Evolutionary conservation across 768 basidiomycete genomes (phyloP).

Genomic region (Pleurotus sapidus): DNA sequence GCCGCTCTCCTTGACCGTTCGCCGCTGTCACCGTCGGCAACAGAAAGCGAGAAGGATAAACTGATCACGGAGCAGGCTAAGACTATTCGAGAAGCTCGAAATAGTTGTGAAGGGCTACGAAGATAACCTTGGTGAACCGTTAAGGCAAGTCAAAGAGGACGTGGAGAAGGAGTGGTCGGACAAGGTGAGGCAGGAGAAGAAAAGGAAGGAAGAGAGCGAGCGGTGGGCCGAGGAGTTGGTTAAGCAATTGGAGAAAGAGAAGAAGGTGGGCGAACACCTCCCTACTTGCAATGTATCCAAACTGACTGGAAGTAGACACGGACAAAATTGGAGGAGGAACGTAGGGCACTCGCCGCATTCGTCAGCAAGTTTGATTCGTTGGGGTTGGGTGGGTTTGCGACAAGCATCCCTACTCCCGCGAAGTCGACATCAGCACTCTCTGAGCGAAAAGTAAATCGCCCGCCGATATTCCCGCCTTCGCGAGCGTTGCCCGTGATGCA

Average conservation of each 20-base stretch:
- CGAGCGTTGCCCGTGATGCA: neutral
- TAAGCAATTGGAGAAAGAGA: slow-evolving; percentile 76
- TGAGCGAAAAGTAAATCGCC: slow-evolving; percentile 38
- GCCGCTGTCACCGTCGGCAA: slow-evolving; percentile 57
- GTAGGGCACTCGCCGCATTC: slow-evolving; percentile 74
- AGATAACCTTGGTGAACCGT: slow-evolving; percentile 67
- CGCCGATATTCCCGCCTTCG: slow-evolving; percentile 5
- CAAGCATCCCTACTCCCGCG: slow-evolving; percentile 20
- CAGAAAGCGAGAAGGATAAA: slow-evolving; percentile 72
- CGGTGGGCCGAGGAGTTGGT: slow-evolving; percentile 74
- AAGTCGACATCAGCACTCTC: slow-evolving; percentile 45
- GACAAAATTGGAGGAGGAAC: slow-evolving; percentile 70
- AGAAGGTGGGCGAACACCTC: slow-evolving; percentile 41
- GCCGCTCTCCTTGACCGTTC: slow-evolving; percentile 73
- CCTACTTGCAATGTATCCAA: neutral
- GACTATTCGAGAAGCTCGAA: slow-evolving; percentile 79
- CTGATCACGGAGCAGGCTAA: slow-evolving; percentile 70
- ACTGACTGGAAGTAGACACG: slow-evolving; percentile 36
- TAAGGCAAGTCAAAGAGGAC: slow-evolving; percentile 64
- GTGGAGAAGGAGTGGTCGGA: slow-evolving; percentile 72
- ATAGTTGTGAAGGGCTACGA: slow-evolving; percentile 68
- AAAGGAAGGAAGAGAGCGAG: slow-evolving; percentile 64
- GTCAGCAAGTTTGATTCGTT: slow-evolving; percentile 81
- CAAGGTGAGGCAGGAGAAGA: slow-evolving; percentile 56
- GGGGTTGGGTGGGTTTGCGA: slow-evolving; percentile 39